phyloP scores from a whole-genome alignment of 75 land plant genomes.

The Ceratopteris richardii region DNA sequence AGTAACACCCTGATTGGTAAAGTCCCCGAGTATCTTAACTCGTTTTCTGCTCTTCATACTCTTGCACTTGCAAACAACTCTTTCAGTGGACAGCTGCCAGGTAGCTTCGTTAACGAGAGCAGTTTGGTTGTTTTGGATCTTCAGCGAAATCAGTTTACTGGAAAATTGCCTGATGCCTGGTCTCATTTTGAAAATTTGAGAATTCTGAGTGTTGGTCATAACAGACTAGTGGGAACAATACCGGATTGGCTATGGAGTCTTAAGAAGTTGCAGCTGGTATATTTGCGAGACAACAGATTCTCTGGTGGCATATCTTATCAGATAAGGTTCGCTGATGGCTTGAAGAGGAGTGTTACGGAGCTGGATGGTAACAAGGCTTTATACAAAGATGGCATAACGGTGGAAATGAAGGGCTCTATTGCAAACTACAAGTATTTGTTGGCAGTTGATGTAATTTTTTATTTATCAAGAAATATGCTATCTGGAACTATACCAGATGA shows the following conservation, averaged over 20 bases:
- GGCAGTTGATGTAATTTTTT: conserved; percentile 1
- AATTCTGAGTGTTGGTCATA: conserved; percentile 4
- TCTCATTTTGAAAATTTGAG: conserved; percentile 6
- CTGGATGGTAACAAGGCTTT: not conserved
- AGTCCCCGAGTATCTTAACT: conserved; percentile 1
- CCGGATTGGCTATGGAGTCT: not conserved
- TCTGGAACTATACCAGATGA: conserved; percentile 7
- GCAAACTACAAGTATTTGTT: not conserved
- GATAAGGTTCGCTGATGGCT: not conserved
- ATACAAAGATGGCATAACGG: conserved; percentile 2
- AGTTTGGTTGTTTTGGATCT: conserved; percentile 8
- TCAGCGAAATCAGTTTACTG: conserved; percentile 7
- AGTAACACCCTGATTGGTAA: conserved; percentile 13
- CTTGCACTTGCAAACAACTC: conserved; percentile 6
- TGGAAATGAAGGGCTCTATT: not conserved
- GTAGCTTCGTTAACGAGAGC: not conserved
- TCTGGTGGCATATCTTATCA: conserved; percentile 9
- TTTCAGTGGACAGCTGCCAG: conserved; percentile 8
- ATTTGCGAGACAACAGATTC: conserved; percentile 10
- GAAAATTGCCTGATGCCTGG: conserved; percentile 12
- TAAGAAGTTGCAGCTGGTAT: not conserved
- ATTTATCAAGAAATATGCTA: conserved; percentile 5
- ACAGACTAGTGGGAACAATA: conserved; percentile 10
- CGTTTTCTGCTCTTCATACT: not conserved
- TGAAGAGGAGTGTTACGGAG: not conserved